These are phyloP conservation scores for Gliomastix tumulicola DNA, from an alignment of 2,329 filamentous ascomycete species.

Conservation along the genomic window DNA sequence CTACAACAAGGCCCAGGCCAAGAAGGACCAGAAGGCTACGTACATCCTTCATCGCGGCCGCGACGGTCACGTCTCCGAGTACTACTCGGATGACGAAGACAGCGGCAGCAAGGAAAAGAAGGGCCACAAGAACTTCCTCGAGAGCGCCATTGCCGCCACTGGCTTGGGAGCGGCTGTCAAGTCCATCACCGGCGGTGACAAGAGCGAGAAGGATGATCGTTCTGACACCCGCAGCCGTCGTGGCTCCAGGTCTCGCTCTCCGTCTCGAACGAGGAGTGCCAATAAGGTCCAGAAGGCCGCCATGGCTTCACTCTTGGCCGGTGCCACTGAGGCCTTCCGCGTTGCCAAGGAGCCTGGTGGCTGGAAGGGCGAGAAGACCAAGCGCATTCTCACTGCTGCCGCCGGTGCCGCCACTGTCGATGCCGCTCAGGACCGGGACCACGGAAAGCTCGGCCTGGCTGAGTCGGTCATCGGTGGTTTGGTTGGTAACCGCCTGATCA, in stretches of 20 bases:
- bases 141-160: constrained; percentile 54
- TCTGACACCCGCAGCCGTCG: constrained; percentile 41
- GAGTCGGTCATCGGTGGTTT: constrained; percentile 87
- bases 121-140: constrained; percentile 57
- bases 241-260: constrained; percentile 45
- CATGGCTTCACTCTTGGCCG: constrained; percentile 83
- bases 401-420: constrained; percentile 82
- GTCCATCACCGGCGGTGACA: constrained; percentile 44
- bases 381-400: constrained; percentile 84
- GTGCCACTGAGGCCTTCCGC: constrained; percentile 86
- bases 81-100: constrained; percentile 52
- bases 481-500: constrained; percentile 76
- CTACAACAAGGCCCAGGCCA: constrained; percentile 54
- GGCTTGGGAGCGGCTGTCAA: constrained; percentile 56
- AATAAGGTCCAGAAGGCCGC: constrained; percentile 76
- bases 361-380: constrained; percentile 88
- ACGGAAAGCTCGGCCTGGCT: constrained; percentile 76
- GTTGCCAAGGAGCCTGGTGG: constrained; percentile 81
- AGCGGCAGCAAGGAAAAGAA: constrained; percentile 47
- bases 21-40: constrained; percentile 47
- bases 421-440: constrained; percentile 62
- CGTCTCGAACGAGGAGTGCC: constrained; percentile 36
- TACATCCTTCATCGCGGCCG: constrained; percentile 46
- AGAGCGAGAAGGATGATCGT: constrained; percentile 23
- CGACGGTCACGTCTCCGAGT: constrained; percentile 43